These are phyloP conservation scores for Amanita rimosa DNA, from an alignment of 768 basidiomycete species.

Conservation along the genomic window DNA sequence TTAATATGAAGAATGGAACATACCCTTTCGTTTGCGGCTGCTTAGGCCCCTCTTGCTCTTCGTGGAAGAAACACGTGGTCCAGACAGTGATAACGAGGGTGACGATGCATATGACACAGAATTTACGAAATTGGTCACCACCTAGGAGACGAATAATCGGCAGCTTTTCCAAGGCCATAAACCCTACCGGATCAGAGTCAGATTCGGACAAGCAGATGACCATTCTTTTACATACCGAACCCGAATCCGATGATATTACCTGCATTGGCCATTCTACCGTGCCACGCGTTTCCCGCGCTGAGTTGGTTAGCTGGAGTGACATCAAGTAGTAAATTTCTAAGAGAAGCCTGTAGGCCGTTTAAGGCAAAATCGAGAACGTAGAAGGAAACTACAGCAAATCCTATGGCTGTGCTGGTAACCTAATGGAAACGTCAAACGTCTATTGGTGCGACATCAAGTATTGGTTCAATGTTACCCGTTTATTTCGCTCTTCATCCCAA, in stretches of 20 bases:
- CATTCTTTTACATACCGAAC: constrained; percentile 44
- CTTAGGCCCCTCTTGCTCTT: constrained; percentile 60
- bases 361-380: constrained; percentile 96
- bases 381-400: constrained; percentile 80
- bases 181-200: constrained; percentile 37
- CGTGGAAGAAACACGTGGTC: constrained; percentile 80
- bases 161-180: constrained; percentile 74
- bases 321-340: constrained; percentile 90
- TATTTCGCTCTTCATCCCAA: constrained; percentile 71
- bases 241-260: constrained; percentile 94
- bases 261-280: constrained; percentile 92
- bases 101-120: constrained; percentile 77
- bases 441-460: background rate
- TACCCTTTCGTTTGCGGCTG: constrained; percentile 28
- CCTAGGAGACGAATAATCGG: constrained; percentile 74
- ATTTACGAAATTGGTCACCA: constrained; percentile 91
- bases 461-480: constrained; percentile 32
- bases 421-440: constrained; percentile 14
- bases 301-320: constrained; percentile 82
- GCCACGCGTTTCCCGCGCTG: constrained; percentile 95
- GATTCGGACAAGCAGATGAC: background rate
- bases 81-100: constrained; percentile 74
- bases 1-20: constrained; percentile 5
- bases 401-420: constrained; percentile 66
- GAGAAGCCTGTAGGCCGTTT: constrained; percentile 88